Percentiles rank a stretch among this genome's conserved stretches.
These are phyloP conservation scores for Pisolithus marmoratus DNA, from an alignment of 768 basidiomycete species.

Conservation along the genomic window DNA sequence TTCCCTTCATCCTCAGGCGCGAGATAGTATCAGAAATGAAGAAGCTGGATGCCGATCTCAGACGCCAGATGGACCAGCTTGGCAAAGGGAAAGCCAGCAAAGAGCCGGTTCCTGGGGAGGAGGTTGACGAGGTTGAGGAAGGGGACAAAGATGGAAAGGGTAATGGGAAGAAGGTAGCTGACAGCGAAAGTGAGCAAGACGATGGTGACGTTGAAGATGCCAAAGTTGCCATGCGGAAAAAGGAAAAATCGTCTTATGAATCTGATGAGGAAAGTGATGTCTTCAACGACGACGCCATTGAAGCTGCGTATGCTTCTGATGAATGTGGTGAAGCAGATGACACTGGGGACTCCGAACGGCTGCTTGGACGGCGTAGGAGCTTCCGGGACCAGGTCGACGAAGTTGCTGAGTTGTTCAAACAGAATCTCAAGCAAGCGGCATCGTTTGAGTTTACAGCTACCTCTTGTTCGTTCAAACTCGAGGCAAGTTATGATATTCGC, in stretches of 20 bases:
- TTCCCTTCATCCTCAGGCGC: constrained; percentile 76
- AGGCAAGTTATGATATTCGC: constrained; percentile 48
- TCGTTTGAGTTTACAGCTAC: constrained; percentile 65
- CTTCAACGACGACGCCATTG: constrained; percentile 50
- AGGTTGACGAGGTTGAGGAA: constrained; percentile 48
- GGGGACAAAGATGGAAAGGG: constrained; percentile 40
- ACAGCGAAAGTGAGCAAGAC: constrained; percentile 69
- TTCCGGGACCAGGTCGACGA: constrained; percentile 38
- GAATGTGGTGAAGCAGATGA: constrained; percentile 34
- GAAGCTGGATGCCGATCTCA: constrained; percentile 73
- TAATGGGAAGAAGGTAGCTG: constrained; percentile 39
- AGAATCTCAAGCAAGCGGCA: constrained; percentile 58
- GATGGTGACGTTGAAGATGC: constrained; percentile 80
- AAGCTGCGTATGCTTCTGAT: constrained; percentile 56
- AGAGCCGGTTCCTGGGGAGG: constrained; percentile 37
- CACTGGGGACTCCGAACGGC: constrained; percentile 17
- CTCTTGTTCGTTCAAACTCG: constrained; percentile 73
- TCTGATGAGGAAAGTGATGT: constrained; percentile 45
- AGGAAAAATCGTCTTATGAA: constrained; percentile 73
- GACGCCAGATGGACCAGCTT: constrained; percentile 70
- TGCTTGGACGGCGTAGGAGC: constrained; percentile 16
- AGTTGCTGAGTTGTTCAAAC: constrained; percentile 49
- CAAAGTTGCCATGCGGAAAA: constrained; percentile 65
- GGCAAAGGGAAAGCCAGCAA: constrained; percentile 68
- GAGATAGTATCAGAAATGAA: constrained; percentile 86